phyloP scores from a whole-genome alignment of 2,329 filamentous ascomycete genomes.

The Clathrospora elynae region DNA sequence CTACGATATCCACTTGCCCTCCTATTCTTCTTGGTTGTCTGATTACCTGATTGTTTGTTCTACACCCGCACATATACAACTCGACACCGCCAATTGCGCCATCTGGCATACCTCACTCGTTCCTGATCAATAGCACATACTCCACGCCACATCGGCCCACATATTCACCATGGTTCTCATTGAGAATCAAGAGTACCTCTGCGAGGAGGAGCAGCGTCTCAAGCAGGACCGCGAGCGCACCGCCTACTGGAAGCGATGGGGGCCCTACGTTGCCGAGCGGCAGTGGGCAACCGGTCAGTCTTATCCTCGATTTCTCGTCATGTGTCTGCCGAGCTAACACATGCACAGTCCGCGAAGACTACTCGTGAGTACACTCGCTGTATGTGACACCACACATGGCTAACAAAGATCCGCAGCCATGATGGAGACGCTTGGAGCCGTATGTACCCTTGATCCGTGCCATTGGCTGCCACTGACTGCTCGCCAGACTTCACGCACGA shows the following conservation, averaged over 20 bases:
- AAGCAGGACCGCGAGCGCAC: slow-evolving; percentile 79
- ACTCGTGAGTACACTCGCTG: slow-evolving; percentile 62
- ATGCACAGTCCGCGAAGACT: slow-evolving; percentile 81
- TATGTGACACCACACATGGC: slow-evolving; percentile 18
- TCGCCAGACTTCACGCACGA: slow-evolving; percentile 86
- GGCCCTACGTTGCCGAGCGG: slow-evolving; percentile 88
- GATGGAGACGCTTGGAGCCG: slow-evolving; percentile 93
- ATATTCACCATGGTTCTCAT: slow-evolving; percentile 76
- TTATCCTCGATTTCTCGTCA: neutral
- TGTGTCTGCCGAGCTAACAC: slow-evolving; percentile 37
- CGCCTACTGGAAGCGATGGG: slow-evolving; percentile 99
- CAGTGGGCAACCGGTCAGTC: slow-evolving; percentile 89
- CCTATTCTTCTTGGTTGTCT: slow-evolving; percentile 19
- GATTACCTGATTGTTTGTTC: slow-evolving; percentile 29
- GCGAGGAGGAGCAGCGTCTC: slow-evolving; percentile 87
- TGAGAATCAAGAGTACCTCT: slow-evolving; percentile 84
- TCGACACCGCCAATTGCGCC: slow-evolving; percentile 32
- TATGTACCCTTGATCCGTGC: slow-evolving; percentile 56
- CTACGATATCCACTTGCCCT: slow-evolving; percentile 6
- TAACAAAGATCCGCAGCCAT: slow-evolving; percentile 58
- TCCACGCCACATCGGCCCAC: slow-evolving; percentile 14
- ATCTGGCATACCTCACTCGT: slow-evolving; percentile 18
- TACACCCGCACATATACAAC: slow-evolving; percentile 26
- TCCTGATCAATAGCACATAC: slow-evolving; percentile 9
- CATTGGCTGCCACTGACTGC: slow-evolving; percentile 43